These are phyloP conservation scores for Mycosphaerella sp. DNA, from an alignment of 2,329 filamentous ascomycete species.

Conservation along the genomic window DNA sequence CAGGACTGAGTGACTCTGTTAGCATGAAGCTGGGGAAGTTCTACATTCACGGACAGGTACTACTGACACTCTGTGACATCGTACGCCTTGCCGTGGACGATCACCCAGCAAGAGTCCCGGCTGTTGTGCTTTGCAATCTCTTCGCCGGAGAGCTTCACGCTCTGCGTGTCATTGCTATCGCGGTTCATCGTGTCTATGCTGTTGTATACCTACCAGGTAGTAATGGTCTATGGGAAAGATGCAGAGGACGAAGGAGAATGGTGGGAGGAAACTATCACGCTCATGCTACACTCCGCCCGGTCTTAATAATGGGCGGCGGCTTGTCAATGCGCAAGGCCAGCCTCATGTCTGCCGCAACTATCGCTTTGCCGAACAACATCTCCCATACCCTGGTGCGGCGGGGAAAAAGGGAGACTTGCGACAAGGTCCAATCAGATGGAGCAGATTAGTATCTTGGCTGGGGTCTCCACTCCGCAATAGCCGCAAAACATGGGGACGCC, in stretches of 20 bases:
- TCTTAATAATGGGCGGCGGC: conserved; percentile 8
- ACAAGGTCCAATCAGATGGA: background rate
- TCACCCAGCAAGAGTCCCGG: conserved; percentile 83
- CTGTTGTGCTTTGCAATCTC: conserved; percentile 69
- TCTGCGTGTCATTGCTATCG: conserved; percentile 39
- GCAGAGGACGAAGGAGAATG: background rate
- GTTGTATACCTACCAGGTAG: background rate
- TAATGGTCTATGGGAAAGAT: conserved; percentile 13
- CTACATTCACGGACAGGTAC: background rate
- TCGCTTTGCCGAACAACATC: conserved; percentile 8
- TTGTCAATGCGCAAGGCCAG: conserved; percentile 8
- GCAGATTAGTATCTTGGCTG: background rate
- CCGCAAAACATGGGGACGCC: conserved; percentile 2
- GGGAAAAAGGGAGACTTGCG: background rate
- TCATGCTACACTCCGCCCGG: conserved; percentile 1
- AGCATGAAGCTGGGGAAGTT: conserved; percentile 41
- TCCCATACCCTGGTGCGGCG: background rate
- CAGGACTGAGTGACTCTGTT: conserved; percentile 17
- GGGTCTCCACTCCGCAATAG: conserved; percentile 1
- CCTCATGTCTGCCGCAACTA: conserved; percentile 10
- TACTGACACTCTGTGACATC: conserved; percentile 53
- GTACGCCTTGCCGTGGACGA: conserved; percentile 71
- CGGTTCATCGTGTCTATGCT: conserved; percentile 38
- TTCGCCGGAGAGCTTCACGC: conserved; percentile 39
- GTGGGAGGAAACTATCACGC: background rate